Evolutionary conservation across 192 early-diverging fungal species (phyloP), one percentile per base, ranked within the genome.

Genomic region (Podila verticillata): DNA sequence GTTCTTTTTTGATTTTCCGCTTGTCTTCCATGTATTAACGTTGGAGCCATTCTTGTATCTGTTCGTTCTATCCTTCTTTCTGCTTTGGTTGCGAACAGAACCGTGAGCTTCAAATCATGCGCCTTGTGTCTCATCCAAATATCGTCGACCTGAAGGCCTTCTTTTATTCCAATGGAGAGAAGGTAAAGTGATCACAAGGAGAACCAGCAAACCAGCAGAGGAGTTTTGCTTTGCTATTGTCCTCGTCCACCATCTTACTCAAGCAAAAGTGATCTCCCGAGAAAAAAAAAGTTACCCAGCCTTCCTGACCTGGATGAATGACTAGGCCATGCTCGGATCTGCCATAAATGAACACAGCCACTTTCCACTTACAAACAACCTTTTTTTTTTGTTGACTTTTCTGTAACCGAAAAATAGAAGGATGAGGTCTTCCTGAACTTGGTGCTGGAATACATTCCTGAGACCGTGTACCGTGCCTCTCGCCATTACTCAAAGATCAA

Each of bases 381-480:
- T 26, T 12, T 12, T 13, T 39, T 44, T 3, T 44, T 65, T 32
- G 51, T 26, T 4, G 44, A 19, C 20, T 26, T 54, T 54, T 44
- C 12, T 4, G 12, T 3, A 44, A 13, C 12, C 12, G 17, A 44
- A 15, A 17, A 44, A 39, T 68, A 88, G 88, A 92, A 91, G 77
- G 97, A 99, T 70, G 98, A 99, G 66, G 90, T 98, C 12, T 99
- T 94, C 81, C 88, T 99, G 39, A 98, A 99, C 78, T 89, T 99
- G 36, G 93, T 97, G 34, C 86, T 99, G 22, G 97, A 99, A 80
- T 99, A 88, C 69, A 90, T 98, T 47, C 98, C 98, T 19, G 97
- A 99, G 84, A 99, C 97, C 7, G 93, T 99, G 58, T 97, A 97
- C 82, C 89, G 97, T 26, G 95, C 95, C 35, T 94, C 94, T 63